phyloP scores from a whole-genome alignment of 192 early-diverging fungal species.

The Rhizophagus prolifer region DNA sequence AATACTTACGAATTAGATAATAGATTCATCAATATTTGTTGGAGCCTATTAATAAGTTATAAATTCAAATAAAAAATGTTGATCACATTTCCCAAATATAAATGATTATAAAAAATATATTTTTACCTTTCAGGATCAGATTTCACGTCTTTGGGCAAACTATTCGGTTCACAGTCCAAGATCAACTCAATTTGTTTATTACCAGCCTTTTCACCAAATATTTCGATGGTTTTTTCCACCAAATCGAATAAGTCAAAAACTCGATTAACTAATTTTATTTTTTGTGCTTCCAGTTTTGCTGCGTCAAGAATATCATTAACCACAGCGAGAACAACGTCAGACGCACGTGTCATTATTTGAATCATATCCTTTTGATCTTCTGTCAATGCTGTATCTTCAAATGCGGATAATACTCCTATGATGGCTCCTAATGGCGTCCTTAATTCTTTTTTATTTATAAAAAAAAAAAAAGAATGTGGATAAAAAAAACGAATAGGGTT shows the following conservation, averaged over 20 bases:
- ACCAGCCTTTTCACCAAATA: constrained; percentile 41
- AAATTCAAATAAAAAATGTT: neutral
- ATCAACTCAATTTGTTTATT: constrained; percentile 42
- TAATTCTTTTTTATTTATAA: neutral
- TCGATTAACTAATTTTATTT: constrained; percentile 45
- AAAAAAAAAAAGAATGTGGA: neutral
- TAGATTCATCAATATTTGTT: constrained; percentile 50
- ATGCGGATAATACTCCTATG: constrained; percentile 40
- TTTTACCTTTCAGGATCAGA: constrained; percentile 29
- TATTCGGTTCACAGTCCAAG: constrained; percentile 41
- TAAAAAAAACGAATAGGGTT: neutral
- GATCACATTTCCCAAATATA: neutral
- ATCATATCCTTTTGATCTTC: constrained; percentile 45
- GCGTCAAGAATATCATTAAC: constrained; percentile 45
- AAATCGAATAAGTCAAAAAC: constrained; percentile 43
- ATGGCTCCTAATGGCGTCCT: constrained; percentile 43
- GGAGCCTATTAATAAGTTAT: constrained; percentile 26
- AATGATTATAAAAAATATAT: neutral
- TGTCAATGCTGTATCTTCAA: constrained; percentile 41
- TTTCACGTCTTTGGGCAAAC: constrained; percentile 42
- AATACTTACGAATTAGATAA: constrained; percentile 46
- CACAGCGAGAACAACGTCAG: constrained; percentile 40
- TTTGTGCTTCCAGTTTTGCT: constrained; percentile 42
- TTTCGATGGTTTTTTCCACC: constrained; percentile 40
- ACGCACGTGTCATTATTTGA: constrained; percentile 44